Percentiles rank a stretch among this genome's conserved stretches.
These are phyloP conservation scores for Begonia peltatifolia DNA, from an alignment of 306 rosid genomes.

Conservation along the genomic window DNA sequence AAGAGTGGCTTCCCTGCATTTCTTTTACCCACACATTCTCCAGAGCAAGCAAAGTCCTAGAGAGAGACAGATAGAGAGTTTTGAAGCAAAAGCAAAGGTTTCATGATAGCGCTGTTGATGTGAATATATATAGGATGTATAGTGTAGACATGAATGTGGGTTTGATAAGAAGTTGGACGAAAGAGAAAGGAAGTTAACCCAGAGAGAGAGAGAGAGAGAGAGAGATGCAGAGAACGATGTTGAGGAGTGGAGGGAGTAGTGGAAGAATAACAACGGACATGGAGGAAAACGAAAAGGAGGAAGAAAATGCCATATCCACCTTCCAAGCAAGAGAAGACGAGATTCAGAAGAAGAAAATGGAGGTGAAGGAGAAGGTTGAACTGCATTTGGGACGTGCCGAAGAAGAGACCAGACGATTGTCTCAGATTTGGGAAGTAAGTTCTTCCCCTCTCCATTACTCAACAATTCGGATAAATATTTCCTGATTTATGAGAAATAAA, in stretches of 20 bases:
- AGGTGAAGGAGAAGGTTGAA: conserved; percentile 72
- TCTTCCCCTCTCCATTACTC: background rate
- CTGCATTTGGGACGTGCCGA: conserved; percentile 76
- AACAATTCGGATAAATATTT: background rate
- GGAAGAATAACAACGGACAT: conserved; percentile 45
- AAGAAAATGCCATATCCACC: conserved; percentile 47
- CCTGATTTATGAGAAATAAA: background rate
- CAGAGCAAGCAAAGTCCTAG: too few relatives aligned
- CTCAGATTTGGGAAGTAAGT: conserved; percentile 85
- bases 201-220: conserved; percentile 14
- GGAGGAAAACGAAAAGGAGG: conserved; percentile 24
- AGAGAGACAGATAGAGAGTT: conserved; percentile 8
- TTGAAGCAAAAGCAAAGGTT: conserved; percentile 47
- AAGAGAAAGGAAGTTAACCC: conserved; percentile 8
- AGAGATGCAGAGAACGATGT: conserved; percentile 41
- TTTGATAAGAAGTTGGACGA: conserved; percentile 12
- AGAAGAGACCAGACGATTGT: conserved; percentile 69
- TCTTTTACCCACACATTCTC: too few relatives aligned
- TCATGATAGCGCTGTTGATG: background rate
- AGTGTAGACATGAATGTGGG: conserved; percentile 1
- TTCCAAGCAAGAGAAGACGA: conserved; percentile 74
- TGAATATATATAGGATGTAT: background rate
- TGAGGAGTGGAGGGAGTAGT: conserved; percentile 37
- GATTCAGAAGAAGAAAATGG: conserved; percentile 82
- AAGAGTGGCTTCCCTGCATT: conserved; percentile 6